These are phyloP conservation scores for Leonotis leonurus DNA, from an alignment of 257 asterid genomes.

Conservation along the genomic window DNA sequence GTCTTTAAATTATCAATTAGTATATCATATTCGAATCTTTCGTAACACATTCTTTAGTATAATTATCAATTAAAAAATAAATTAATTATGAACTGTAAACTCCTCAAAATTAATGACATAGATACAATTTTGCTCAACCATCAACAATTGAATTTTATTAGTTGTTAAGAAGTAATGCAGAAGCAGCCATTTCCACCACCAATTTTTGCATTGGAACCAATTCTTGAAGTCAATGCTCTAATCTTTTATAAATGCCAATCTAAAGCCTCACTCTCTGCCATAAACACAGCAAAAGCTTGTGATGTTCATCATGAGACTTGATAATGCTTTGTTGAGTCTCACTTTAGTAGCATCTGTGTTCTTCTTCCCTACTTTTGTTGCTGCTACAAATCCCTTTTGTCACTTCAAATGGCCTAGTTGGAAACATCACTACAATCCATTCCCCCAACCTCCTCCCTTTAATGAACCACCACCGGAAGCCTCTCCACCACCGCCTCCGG, in stretches of 20 bases:
- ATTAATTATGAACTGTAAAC: background rate
- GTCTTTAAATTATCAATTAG: too few species aligned
- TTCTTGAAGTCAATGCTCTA: background rate
- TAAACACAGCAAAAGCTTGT: too few species aligned
- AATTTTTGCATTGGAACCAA: background rate
- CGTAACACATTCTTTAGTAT: too few species aligned
- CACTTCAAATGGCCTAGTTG: background rate
- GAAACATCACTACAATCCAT: background rate
- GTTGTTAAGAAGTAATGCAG: slow-evolving; percentile 8
- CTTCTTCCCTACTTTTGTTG: slow-evolving; percentile 1
- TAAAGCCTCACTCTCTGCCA: background rate
- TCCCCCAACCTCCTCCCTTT: background rate
- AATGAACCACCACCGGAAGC: background rate
- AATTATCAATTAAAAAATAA: too few species aligned
- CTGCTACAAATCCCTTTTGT: slow-evolving; percentile 1
- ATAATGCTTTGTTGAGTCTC: background rate
- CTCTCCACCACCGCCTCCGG: slow-evolving; percentile 9
- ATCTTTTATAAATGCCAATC: slow-evolving; percentile 3
- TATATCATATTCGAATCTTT: too few species aligned
- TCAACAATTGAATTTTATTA: background rate
- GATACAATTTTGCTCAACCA: background rate
- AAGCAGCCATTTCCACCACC: background rate
- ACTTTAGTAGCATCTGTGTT: background rate
- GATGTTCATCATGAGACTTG: background rate
- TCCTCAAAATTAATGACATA: background rate